Base-by-base conservation (phyloP, 2,329 filamentous ascomycete genomes). In the Apiospora aurea region DNA sequence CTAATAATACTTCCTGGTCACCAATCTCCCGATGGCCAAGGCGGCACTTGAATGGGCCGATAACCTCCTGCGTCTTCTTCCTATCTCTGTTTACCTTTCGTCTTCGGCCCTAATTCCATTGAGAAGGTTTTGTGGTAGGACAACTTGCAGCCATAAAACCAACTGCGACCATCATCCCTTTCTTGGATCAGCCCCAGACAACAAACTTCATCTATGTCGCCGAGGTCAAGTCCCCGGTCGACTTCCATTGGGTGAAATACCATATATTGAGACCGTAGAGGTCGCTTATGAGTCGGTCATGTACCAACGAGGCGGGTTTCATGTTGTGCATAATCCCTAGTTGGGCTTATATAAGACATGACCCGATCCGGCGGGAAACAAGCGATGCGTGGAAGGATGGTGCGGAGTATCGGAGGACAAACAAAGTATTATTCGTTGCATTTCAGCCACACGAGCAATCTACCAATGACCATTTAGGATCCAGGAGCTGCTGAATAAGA, bases 311-410 rank as follows among this genome's bases (percentile, higher is more conserved):
- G 34, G 18, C 7, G 2, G 10, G 34, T 1, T 41, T 6, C 57
- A 64, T 64, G 34, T 13, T 29, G 29, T 64, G 57, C 57, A 64
- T 64, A 13, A 41, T 64, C 57, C 57, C 57, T 64, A n/a, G 53
- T 16, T 61, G 21, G 53, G 53, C 4, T 38, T 38, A 34, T 7
- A 34, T 2, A 34, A 29, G 16, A 34, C 14, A 34, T 7, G 14
- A 57, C 51, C 26, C 26, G 26, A 57, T 61, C 29, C 29, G 10
- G 1, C 53, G 29, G 53, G n/a, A 38, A 38, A 38, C 29, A 10
- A 6, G 21, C 29, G 16, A 61, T 38, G 18, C 10, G 3, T 8
- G 29, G 57, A 41, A 18, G 34, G 18, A 11, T 3, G 34, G 1
- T 64, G 10, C 21, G 34, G 57, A 64, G n/a, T 41, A 34, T 18